Base-by-base conservation (phyloP, 2,329 filamentous ascomycete species). In the Fusarium nodosum region DNA sequence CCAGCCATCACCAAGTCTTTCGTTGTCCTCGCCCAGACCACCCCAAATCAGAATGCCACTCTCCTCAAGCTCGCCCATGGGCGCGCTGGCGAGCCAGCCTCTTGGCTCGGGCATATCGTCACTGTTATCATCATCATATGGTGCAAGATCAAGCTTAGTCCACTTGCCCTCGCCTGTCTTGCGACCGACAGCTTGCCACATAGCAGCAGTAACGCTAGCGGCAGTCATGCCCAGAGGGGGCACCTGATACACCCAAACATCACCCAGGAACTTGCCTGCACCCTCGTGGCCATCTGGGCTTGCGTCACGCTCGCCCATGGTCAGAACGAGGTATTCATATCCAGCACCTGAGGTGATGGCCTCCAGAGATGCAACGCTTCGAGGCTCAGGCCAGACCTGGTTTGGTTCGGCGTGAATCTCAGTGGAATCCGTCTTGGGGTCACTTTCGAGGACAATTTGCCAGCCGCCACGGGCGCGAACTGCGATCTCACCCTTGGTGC, bases 191-290 rank as follows among this genome's bases (percentile, higher is more conserved):
- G 83, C 83, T 64, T 84, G 83, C 77, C 82, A 79, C 55, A 88
- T 79, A n/a, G 87, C 85, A 60, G 88, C 82, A 31, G 84, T 83
- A 63, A 90, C 77, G 71, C 85, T 86, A 3, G 87, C 87, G 1
- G 83, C 79, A 16, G 85, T 86, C 81, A 85, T 84, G 59, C 84
- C 83, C 47, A 83, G 76, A 12, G 86, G 83, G 12, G 86, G 87
- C 20, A 89, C 82, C 77, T 89, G 86, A 78, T 89, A 91, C 18
- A 85, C 83, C 89, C 89, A 91, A 20, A 89, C 84, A 74, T 91
- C 88, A 66, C 82, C 78, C 79, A 83, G 84, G 76, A 88, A 89
- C 60, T 81, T 82, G 26, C 85, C 87, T 3, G 85, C 83, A 18
- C 78, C 84, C 20, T 81, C 81, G 70, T 87, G 83, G 30, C 85